Base-by-base conservation (phyloP, 1,284 basidiomycete genomes). In the Abortiporus biennis region DNA sequence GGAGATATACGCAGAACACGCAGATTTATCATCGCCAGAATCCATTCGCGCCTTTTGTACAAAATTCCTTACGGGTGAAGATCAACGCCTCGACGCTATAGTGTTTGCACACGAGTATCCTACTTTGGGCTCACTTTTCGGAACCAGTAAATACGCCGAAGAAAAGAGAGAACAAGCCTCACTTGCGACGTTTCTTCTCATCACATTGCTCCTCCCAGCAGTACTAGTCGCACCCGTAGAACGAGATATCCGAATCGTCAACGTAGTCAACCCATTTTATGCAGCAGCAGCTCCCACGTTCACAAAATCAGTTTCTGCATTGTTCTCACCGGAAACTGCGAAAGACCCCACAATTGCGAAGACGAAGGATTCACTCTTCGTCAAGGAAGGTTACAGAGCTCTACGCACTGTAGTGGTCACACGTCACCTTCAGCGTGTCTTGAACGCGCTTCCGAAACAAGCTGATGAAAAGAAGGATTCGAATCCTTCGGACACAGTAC, bases 211-310 rank as follows among this genome's bases (percentile, higher is more conserved):
- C 0, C 72, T 93, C 0, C 90, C 90, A 2, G 69, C 74, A 22
- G 66, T 93, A 2, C 75, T 93, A 12, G 78, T 85, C 23, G 83
- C 85, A 2, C 90, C 89, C 0, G 68, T 74, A 4, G 89, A 92
- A 57, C 75, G 90, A 33, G 87, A 91, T 51, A 90, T 94, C 39
- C 80, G 90, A 15, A 75, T 93, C 48, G 67, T 93, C 54, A 79
- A 78, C 45, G 71, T 92, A 32, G 73, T 92, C 55, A 91, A 92
- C 47, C 87, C 88, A 1, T 87, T 87, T 49, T 92, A 91, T 54
- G 80, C 87, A 2, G 86, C 90, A 1, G 76, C 80, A 0, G 69
- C 81, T 1, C 72, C 74, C 1, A 65, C 66, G 0, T 71, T 75
- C 48, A 57, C 67, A 15, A 45, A 58, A 22, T 55, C 55, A 21